A percentile compares a stretch with the other conserved stretches of the same genome.
Conservation (phyloP, 768 basidiomycete species). For the Suillus plorans region DNA sequence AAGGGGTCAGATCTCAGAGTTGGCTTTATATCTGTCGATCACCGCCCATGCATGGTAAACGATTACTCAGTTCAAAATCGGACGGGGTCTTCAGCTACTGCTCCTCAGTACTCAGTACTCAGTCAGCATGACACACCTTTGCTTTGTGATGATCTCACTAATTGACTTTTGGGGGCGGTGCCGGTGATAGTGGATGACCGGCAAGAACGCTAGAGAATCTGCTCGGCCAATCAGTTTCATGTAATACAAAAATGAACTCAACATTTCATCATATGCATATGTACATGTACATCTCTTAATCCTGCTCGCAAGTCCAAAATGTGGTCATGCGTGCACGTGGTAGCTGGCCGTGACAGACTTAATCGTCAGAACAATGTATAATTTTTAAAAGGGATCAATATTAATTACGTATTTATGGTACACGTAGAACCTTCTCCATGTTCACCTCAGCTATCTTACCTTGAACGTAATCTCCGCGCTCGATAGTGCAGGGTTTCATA, state of each 20-base stretch:
- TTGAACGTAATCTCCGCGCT: background rate
- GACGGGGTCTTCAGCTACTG: background rate
- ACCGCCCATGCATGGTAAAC: background rate
- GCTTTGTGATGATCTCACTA: background rate
- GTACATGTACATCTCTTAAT: background rate
- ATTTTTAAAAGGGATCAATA: background rate
- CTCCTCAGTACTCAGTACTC: too few species aligned
- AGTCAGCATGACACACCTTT: background rate
- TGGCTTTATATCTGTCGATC: background rate
- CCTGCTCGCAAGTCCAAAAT: background rate
- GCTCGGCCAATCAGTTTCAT: background rate
- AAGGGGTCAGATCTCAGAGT: background rate
- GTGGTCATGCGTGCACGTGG: background rate
- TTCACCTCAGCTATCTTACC: background rate
- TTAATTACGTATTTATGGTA: background rate
- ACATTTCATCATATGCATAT: background rate
- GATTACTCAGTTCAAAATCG: background rate
- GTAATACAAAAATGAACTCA: background rate
- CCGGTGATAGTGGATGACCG: too few species aligned
- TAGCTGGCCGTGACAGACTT: background rate
- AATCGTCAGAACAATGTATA: background rate
- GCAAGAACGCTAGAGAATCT: background rate
- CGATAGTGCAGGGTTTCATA: background rate
- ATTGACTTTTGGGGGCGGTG: background rate
- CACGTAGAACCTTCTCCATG: background rate